Conservation (phyloP, 768 basidiomycete genomes). For the Mycena sanguinolenta region DNA sequence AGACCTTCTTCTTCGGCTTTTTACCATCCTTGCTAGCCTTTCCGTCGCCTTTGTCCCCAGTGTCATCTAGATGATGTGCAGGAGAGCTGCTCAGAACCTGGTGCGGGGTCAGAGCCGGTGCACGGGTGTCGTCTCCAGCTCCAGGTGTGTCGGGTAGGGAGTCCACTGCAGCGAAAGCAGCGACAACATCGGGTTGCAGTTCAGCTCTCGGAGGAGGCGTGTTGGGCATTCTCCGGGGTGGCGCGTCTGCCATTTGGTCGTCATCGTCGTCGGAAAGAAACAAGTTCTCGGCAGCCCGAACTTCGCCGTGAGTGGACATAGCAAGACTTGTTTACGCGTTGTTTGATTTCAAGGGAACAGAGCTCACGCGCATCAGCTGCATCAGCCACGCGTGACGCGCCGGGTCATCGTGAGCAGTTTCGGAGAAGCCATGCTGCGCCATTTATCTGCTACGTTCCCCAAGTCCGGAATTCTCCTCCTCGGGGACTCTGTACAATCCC, state of each 20-base stretch:
- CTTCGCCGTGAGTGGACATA: conserved; percentile 62
- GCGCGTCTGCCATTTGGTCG: conserved; percentile 41
- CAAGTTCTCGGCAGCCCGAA: conserved; percentile 66
- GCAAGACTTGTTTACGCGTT: conserved; percentile 22
- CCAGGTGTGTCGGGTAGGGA: conserved; percentile 44
- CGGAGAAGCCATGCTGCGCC: conserved; percentile 13
- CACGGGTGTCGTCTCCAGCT: conserved; percentile 48
- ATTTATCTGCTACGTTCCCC: conserved; percentile 60
- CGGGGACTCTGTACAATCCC: conserved; percentile 72
- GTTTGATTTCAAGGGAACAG: conserved; percentile 14
- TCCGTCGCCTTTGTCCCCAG: conserved; percentile 29
- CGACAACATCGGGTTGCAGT: conserved; percentile 62
- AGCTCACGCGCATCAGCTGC: neutral
- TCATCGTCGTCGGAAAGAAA: conserved; percentile 62
- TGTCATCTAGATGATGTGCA: conserved; percentile 49
- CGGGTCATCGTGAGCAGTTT: neutral
- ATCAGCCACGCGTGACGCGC: neutral
- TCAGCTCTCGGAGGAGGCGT: conserved; percentile 34
- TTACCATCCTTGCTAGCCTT: conserved; percentile 45
- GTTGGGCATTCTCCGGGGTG: conserved; percentile 41
- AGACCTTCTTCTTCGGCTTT: conserved; percentile 64
- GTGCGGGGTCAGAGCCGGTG: conserved; percentile 55
- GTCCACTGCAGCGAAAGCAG: conserved; percentile 54
- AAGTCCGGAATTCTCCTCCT: conserved; percentile 79
- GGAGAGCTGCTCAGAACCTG: conserved; percentile 66